phyloP scores from a whole-genome alignment of 768 basidiomycete species.

The Lactifluus echinatus region DNA sequence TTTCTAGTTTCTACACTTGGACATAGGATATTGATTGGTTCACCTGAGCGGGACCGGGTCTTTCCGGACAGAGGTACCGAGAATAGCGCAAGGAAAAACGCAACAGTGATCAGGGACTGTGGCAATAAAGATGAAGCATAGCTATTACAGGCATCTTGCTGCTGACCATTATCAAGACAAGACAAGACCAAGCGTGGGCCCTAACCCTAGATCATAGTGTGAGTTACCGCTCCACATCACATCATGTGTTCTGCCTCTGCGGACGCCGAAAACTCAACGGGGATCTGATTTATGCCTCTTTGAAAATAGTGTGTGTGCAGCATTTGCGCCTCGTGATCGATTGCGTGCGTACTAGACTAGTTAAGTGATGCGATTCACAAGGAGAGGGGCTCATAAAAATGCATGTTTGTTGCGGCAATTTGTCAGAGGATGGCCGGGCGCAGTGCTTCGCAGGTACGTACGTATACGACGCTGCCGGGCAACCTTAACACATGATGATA shows the following conservation, averaged over 20 bases:
- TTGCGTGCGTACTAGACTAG: not conserved
- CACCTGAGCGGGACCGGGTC: not conserved
- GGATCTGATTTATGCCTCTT: not conserved
- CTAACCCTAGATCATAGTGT: not conserved
- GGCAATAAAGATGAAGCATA: not conserved
- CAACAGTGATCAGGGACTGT: not conserved
- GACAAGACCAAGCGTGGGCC: not conserved
- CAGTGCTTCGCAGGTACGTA: too few relatives aligned
- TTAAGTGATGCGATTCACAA: not conserved
- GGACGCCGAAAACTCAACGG: not conserved
- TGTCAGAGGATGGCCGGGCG: too few relatives aligned
- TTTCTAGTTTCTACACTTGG: not conserved
- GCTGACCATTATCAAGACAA: not conserved
- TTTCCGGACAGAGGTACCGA: not conserved
- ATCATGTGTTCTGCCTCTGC: not conserved
- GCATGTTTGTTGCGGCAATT: not conserved
- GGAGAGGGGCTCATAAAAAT: not conserved
- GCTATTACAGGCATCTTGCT: too few relatives aligned
- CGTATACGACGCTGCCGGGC: too few relatives aligned
- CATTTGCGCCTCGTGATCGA: not conserved
- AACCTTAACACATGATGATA: too few relatives aligned
- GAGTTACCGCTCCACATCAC: not conserved
- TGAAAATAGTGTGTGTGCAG: not conserved
- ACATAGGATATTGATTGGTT: not conserved
- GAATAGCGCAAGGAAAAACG: not conserved